A percentile compares a stretch with the other conserved stretches of the same genome.
Conservation (phyloP, 345 rosid species). For the Eutrema yunnanense region DNA sequence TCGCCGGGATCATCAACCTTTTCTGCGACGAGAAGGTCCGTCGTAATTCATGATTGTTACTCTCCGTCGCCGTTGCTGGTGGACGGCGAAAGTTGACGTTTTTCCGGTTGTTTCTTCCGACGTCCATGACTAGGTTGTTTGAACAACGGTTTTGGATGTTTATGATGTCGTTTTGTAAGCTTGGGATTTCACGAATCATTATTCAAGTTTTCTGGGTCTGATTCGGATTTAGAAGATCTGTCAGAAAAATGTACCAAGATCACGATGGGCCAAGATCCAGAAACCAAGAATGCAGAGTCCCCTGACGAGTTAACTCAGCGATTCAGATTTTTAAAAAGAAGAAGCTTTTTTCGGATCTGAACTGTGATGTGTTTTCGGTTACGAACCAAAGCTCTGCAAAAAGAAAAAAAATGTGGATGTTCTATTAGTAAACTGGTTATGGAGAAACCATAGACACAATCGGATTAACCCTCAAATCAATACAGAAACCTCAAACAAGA, state of each 20-base stretch:
- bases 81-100: neutral
- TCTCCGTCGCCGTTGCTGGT: slow-evolving; percentile 2
- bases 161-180: neutral
- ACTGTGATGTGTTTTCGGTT: neutral
- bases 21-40: slow-evolving; percentile 31
- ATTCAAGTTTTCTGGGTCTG: neutral
- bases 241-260: neutral
- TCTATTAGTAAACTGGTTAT: neutral
- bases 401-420: neutral
- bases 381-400: neutral
- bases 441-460: neutral
- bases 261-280: neutral
- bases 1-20: slow-evolving; percentile 34
- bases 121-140: slow-evolving; percentile 10
- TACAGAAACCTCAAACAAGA: neutral
- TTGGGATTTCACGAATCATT: slow-evolving; percentile 17
- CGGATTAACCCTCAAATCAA: neutral
- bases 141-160: slow-evolving; percentile 7
- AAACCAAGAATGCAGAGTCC: neutral
- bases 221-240: neutral
- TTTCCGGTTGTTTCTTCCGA: slow-evolving; percentile 6
- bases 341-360: neutral
- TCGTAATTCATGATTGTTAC: slow-evolving; percentile 16
- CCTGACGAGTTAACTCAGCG: neutral
- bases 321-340: neutral